Conservation (phyloP, 192 early-diverging fungal species). For the Fimicolochytrium jonesii region DNA sequence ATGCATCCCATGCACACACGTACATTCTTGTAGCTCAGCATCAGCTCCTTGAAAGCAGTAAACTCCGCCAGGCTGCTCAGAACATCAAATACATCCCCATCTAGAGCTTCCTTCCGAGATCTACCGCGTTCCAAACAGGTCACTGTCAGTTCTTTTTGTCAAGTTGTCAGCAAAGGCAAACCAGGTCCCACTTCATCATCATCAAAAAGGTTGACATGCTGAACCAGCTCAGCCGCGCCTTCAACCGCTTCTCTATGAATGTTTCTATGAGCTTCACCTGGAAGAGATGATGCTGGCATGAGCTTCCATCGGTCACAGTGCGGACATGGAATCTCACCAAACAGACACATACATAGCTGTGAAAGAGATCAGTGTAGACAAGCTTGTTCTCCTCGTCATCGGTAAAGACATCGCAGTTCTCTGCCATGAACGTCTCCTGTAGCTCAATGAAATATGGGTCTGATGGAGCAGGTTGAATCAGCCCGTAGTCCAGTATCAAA, state of each 20-base stretch:
- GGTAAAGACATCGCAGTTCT: conserved; percentile 40
- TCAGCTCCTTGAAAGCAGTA: conserved; percentile 50
- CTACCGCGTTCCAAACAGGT: too few species aligned
- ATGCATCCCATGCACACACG: too few species aligned
- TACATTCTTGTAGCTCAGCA: conserved; percentile 44
- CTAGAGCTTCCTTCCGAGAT: background rate
- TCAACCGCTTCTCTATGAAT: conserved; percentile 37
- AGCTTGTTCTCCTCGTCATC: conserved; percentile 55
- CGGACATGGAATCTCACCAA: too few species aligned
- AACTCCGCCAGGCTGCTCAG: conserved; percentile 48
- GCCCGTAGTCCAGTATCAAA: too few species aligned
- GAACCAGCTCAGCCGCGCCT: conserved; percentile 34
- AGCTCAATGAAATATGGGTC: conserved; percentile 5
- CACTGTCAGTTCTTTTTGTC: too few species aligned
- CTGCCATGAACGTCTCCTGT: conserved; percentile 34
- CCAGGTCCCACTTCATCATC: conserved; percentile 35
- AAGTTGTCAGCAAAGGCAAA: too few species aligned
- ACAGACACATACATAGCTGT: conserved; percentile 43
- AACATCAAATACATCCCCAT: conserved; percentile 58
- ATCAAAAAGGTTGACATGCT: conserved; percentile 42
- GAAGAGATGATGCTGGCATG: background rate
- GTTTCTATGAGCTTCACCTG: conserved; percentile 24
- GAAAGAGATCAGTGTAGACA: conserved; percentile 51
- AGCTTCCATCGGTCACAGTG: background rate
- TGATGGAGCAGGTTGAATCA: too few species aligned